A percentile compares a stretch with the other conserved stretches of the same genome.
These are phyloP conservation scores for Colletotrichum tanaceti DNA, from an alignment of 2,329 filamentous ascomycete genomes.

Conservation along the genomic window DNA sequence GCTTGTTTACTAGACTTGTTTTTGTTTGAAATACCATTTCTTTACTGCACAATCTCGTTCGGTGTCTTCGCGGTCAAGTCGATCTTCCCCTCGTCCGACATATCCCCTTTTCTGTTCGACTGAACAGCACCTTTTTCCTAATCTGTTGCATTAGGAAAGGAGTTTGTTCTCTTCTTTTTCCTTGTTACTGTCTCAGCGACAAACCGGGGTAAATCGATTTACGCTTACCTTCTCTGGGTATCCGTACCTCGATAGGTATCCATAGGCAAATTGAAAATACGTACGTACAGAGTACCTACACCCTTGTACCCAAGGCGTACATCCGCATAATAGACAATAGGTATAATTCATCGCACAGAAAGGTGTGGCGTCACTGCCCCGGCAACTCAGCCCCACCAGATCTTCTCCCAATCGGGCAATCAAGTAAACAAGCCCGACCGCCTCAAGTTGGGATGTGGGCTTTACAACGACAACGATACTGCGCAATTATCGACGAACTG, in stretches of 20 bases:
- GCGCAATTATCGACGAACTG: conserved; percentile 54
- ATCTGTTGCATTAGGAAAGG: neutral
- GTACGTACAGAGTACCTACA: neutral
- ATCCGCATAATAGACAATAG: too few species aligned
- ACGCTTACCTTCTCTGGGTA: neutral
- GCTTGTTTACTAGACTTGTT: conserved; percentile 11
- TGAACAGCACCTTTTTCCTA: neutral
- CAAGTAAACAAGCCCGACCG: conserved; percentile 42
- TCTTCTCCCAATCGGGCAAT: conserved; percentile 40
- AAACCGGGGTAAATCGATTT: neutral
- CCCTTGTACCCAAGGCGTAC: conserved; percentile 5
- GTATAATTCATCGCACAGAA: conserved; percentile 28
- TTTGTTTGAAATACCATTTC: conserved; percentile 18
- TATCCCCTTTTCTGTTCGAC: neutral
- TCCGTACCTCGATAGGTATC: too few species aligned
- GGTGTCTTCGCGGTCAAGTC: neutral
- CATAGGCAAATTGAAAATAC: conserved; percentile 3
- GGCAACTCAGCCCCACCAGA: conserved; percentile 41
- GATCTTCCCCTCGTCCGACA: neutral
- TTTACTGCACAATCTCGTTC: conserved; percentile 13
- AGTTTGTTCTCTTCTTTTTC: neutral
- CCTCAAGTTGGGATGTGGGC: conserved; percentile 41
- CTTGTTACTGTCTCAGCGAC: too few species aligned
- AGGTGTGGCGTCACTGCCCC: conserved; percentile 40
- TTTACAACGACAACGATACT: conserved; percentile 51